Percentiles rank a stretch among this genome's conserved stretches.
Evolutionary conservation across 257 asterid genomes (phyloP).

Genomic region (Leptodermis oblonga): DNA sequence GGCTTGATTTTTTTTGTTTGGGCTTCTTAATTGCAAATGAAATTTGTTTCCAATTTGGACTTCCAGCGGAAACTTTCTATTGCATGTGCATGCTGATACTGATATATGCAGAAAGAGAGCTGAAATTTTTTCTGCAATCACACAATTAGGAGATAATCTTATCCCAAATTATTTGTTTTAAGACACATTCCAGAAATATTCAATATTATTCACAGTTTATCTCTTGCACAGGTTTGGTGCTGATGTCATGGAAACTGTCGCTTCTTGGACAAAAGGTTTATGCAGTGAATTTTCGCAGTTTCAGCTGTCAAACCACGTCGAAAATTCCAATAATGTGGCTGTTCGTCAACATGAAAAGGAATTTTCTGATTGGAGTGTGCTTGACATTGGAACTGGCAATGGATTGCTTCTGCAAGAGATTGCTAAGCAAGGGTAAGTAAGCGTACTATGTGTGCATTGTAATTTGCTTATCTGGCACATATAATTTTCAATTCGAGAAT

Average conservation of each 20-base stretch:
- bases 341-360: constrained; percentile 55
- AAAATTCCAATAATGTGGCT: constrained; percentile 39
- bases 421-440: constrained; percentile 75
- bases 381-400: constrained; percentile 97
- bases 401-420: constrained; percentile 96
- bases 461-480: background rate
- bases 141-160: background rate
- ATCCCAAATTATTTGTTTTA: background rate
- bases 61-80: background rate
- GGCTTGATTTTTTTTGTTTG: background rate
- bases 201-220: background rate
- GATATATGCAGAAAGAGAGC: background rate
- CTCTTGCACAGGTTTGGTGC: constrained; percentile 74
- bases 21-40: background rate
- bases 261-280: constrained; percentile 76
- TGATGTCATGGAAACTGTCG: constrained; percentile 88
- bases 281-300: constrained; percentile 69
- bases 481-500: background rate
- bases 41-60: background rate
- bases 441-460: background rate
- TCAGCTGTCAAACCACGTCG: constrained; percentile 57
- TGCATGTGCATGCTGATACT: background rate
- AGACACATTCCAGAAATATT: background rate
- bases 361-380: constrained; percentile 72
- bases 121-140: no score